Evolutionary conservation across 169 alveolate species (phyloP).

Genomic region (Plasmodium malariae): DNA sequence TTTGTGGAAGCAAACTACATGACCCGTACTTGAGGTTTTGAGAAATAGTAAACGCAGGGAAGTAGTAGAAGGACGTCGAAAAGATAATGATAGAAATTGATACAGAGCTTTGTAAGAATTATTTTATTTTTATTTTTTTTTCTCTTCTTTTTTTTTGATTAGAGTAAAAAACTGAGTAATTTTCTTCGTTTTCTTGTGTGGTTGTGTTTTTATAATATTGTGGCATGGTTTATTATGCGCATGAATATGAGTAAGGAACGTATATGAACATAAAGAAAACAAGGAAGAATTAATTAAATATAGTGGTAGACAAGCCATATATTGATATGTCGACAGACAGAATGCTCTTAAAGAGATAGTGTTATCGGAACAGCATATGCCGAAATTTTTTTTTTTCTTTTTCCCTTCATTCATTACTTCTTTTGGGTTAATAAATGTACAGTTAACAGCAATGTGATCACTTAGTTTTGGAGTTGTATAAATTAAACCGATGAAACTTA

Average conservation of each 20-base stretch:
- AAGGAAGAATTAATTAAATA: constrained; percentile 19
- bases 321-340: constrained; percentile 17
- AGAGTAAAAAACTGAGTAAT: constrained; percentile 56
- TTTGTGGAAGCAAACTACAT: too few species aligned
- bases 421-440: constrained; percentile 15
- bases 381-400: neutral
- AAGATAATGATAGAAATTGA: too few species aligned
- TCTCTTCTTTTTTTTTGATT: neutral
- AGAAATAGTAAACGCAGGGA: too few species aligned
- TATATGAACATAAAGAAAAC: constrained; percentile 27
- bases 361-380: constrained; percentile 36
- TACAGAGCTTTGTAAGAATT: neutral
- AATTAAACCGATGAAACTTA: constrained; percentile 72
- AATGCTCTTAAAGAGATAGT: constrained; percentile 12
- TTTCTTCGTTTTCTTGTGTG: constrained; percentile 51
- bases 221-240: constrained; percentile 14
- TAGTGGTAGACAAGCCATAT: constrained; percentile 19
- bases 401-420: neutral
- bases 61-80: too few species aligned
- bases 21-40: neutral
- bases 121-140: neutral
- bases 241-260: constrained; percentile 24
- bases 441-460: constrained; percentile 72
- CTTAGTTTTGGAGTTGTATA: constrained; percentile 64
- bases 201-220: constrained; percentile 30